Evolutionary conservation across 2,329 filamentous ascomycete species (phyloP).

Genomic region (Hymenoscyphus fructigenus): DNA sequence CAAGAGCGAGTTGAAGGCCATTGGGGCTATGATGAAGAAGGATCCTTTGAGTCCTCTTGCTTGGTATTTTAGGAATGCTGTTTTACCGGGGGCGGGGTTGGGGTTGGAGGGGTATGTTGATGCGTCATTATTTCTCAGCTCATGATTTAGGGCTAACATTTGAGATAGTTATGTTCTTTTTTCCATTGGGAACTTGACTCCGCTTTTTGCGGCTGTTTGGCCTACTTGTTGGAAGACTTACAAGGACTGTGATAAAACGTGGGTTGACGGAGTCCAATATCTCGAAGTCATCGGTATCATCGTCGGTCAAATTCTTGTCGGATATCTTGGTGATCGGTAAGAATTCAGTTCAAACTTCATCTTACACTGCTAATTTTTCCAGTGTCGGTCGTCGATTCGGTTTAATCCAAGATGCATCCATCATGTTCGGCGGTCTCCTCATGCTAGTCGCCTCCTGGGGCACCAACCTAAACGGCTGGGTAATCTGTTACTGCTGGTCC

Average conservation of each 20-base stretch:
- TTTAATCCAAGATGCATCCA: slow-evolving; percentile 88
- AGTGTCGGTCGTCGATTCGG: slow-evolving; percentile 92
- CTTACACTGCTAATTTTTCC: slow-evolving; percentile 7
- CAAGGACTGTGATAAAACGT: slow-evolving; percentile 70
- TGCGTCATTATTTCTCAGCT: not conserved
- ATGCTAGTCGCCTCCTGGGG: slow-evolving; percentile 95
- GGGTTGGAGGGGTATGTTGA: slow-evolving; percentile 72
- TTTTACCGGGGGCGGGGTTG: slow-evolving; percentile 88
- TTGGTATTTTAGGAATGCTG: slow-evolving; percentile 87
- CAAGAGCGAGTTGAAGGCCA: slow-evolving; percentile 61
- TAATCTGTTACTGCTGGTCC: slow-evolving; percentile 94
- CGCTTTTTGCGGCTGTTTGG: slow-evolving; percentile 76
- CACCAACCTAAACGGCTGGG: slow-evolving; percentile 83
- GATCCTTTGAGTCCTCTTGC: slow-evolving; percentile 81
- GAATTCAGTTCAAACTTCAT: slow-evolving; percentile 19
- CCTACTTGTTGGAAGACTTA: slow-evolving; percentile 70
- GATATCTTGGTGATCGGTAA: slow-evolving; percentile 71
- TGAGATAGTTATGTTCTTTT: slow-evolving; percentile 79
- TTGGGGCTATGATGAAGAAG: slow-evolving; percentile 79
- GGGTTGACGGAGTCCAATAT: slow-evolving; percentile 83
- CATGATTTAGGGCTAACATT: slow-evolving; percentile 14
- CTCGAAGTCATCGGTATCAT: slow-evolving; percentile 95
- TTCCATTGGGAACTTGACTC: slow-evolving; percentile 90
- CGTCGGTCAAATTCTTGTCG: slow-evolving; percentile 84
- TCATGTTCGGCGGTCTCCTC: slow-evolving; percentile 91